Conservation (phyloP, 2,329 filamentous ascomycete species). For the Cordyceps cateniannulata region DNA sequence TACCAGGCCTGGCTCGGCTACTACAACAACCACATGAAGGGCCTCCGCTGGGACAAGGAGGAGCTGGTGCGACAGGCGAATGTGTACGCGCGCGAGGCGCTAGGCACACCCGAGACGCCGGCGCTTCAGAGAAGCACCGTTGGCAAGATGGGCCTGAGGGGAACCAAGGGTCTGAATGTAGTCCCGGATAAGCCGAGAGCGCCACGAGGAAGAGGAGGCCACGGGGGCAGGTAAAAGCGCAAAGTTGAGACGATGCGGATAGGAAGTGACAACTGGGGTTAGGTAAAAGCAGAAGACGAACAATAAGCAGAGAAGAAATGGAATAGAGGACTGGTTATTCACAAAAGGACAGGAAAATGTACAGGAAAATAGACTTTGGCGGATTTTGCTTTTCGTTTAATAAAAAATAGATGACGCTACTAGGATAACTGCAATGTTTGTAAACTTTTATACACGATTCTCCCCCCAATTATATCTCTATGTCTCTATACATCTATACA, state of each 20-base stretch:
- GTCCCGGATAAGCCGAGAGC: slow-evolving; percentile 35
- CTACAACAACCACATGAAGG: slow-evolving; percentile 45
- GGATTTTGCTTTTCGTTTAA: not conserved
- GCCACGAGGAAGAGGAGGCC: slow-evolving; percentile 16
- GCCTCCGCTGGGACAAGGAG: slow-evolving; percentile 34
- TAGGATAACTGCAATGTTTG: not conserved
- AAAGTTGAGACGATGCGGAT: not conserved
- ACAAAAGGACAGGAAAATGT: not conserved
- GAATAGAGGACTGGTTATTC: not conserved
- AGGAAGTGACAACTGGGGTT: too few species aligned
- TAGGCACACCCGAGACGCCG: slow-evolving; percentile 42
- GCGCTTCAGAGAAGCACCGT: slow-evolving; percentile 39
- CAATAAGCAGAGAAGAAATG: too few species aligned
- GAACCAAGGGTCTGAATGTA: slow-evolving; percentile 41
- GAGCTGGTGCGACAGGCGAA: slow-evolving; percentile 47
- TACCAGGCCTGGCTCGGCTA: slow-evolving; percentile 55
- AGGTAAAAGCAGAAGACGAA: too few species aligned
- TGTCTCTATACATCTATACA: not conserved
- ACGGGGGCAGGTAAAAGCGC: slow-evolving; percentile 16
- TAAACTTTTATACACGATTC: not conserved
- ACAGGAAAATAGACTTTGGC: not conserved
- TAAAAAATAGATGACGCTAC: not conserved
- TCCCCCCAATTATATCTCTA: not conserved
- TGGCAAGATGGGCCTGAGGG: slow-evolving; percentile 52
- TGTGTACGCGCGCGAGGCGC: slow-evolving; percentile 38